These are phyloP conservation scores for Fusarium torulosum DNA, from an alignment of 2,329 filamentous ascomycete genomes.

Conservation along the genomic window DNA sequence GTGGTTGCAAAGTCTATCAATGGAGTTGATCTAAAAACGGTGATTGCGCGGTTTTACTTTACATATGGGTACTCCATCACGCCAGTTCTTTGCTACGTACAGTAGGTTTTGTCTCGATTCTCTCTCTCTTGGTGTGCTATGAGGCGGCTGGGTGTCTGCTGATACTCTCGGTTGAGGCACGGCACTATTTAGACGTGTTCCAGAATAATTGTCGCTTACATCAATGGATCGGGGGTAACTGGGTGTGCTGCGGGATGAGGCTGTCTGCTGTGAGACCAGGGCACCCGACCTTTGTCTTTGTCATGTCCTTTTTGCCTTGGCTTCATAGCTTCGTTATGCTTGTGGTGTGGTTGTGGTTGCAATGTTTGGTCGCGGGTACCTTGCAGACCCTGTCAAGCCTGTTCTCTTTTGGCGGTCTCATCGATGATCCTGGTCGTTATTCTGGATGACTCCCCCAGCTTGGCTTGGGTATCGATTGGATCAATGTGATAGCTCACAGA, in stretches of 20 bases:
- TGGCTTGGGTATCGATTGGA: conserved; percentile 21
- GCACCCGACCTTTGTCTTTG: conserved; percentile 1
- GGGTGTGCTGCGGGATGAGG: conserved; percentile 7
- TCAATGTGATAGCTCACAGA: conserved; percentile 34
- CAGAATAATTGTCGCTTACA: conserved; percentile 26
- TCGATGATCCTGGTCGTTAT: conserved; percentile 29
- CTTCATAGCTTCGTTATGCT: background rate
- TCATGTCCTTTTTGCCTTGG: background rate
- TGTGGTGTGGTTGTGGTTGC: conserved; percentile 6
- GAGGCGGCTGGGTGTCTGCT: conserved; percentile 16
- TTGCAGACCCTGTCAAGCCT: conserved; percentile 40
- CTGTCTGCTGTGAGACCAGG: conserved; percentile 15
- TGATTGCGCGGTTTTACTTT: conserved; percentile 30
- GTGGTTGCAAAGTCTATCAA: conserved; percentile 21
- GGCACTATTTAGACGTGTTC: conserved; percentile 19
- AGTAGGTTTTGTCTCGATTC: conserved; percentile 5
- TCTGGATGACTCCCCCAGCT: conserved; percentile 11
- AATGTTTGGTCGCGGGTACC: conserved; percentile 44
- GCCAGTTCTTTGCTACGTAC: background rate
- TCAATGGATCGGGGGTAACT: conserved; percentile 12
- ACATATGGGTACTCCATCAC: background rate
- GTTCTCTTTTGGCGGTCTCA: conserved; percentile 3
- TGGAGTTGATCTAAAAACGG: conserved; percentile 7
- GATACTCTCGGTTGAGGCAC: conserved; percentile 13
- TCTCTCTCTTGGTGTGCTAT: background rate